A percentile compares a stretch with the other conserved stretches of the same genome.
These are phyloP conservation scores for Venturia carpophila DNA, from an alignment of 2,329 filamentous ascomycete species.

Conservation along the genomic window DNA sequence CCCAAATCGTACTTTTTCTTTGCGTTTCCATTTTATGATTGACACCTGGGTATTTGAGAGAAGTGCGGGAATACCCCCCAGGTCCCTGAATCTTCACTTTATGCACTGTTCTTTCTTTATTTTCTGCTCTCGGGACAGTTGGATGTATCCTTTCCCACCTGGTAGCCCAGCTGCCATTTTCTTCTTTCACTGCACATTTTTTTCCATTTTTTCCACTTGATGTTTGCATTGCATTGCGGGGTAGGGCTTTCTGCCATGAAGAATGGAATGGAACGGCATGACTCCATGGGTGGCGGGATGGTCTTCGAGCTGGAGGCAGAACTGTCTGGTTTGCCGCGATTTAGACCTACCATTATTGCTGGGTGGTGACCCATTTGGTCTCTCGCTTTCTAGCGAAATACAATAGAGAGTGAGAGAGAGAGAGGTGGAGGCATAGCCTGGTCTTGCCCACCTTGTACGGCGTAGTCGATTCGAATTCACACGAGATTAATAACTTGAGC, in stretches of 20 bases:
- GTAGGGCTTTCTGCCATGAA: not conserved
- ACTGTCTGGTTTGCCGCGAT: not conserved
- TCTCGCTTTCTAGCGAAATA: not conserved
- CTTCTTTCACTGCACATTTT: not conserved
- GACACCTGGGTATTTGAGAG: not conserved
- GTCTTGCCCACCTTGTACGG: not conserved
- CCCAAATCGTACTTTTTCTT: slow-evolving; percentile 1
- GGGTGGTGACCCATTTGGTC: not conserved
- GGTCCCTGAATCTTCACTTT: not conserved
- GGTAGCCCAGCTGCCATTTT: not conserved
- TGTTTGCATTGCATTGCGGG: slow-evolving; percentile 7
- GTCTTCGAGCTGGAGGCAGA: not conserved
- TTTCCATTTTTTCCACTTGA: not conserved
- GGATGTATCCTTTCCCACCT: not conserved
- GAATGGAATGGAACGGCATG: not conserved
- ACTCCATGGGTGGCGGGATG: not conserved
- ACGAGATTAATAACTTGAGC: too few species aligned
- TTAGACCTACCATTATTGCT: not conserved
- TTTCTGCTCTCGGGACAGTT: not conserved
- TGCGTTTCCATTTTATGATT: not conserved
- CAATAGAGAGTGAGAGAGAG: not conserved
- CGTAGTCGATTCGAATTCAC: not conserved
- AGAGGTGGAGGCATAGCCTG: not conserved
- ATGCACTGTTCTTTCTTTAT: not conserved
- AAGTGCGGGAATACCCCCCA: not conserved